Evolutionary conservation across 306 rosid genomes (phyloP), one percentile per base, ranked within the genome.

Genomic region (Luffa acutangula): DNA sequence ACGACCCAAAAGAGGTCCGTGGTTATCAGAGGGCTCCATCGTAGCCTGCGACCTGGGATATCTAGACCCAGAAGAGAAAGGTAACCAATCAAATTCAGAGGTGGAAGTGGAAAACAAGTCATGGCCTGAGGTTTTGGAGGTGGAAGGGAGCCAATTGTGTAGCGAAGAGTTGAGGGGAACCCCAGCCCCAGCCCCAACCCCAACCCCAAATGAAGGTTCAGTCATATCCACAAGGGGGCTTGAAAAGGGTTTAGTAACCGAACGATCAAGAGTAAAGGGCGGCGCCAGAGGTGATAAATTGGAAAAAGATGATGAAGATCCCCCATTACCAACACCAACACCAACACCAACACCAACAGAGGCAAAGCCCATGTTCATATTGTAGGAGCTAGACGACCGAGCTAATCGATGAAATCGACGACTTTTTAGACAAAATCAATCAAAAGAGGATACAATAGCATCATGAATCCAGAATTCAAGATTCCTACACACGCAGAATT

Each of bases 221-320:
- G 85, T 69, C 83, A 84, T 83, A 85, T 88, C 93, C 34, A 80
- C 53, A 49, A 81, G 81, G 6, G 90, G 91, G 80, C 77, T 69
- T 1, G 88, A 81, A 49, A 49, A 56, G 10, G 89, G 89, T 37
- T 45, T 76, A 3, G 87, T 36, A 42, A 36, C 51, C 41, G 87
- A 56, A 18, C 89, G 91, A 79, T 86, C 89, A 3, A 92, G 88
- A 15, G 93, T 91, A 39, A 95, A 95, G 7, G 99, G 97, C 0
- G 88, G 90, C 0, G 99, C 97, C 49, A 86, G 87, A 79, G 97
- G 89, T 45, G 97, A 95, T 60, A 95, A 84, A 81, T 83, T 95
- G 21, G 99, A 93, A 41, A 85, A 77, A 0, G 93, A 82, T 25
- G 87, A 48, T 17, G 90, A 70, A 78, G 85, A 83, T 2, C 87